A percentile compares a stretch with the other conserved stretches of the same genome.
Evolutionary conservation across 768 basidiomycete species (phyloP).

Genomic region (Grammothele lineata): DNA sequence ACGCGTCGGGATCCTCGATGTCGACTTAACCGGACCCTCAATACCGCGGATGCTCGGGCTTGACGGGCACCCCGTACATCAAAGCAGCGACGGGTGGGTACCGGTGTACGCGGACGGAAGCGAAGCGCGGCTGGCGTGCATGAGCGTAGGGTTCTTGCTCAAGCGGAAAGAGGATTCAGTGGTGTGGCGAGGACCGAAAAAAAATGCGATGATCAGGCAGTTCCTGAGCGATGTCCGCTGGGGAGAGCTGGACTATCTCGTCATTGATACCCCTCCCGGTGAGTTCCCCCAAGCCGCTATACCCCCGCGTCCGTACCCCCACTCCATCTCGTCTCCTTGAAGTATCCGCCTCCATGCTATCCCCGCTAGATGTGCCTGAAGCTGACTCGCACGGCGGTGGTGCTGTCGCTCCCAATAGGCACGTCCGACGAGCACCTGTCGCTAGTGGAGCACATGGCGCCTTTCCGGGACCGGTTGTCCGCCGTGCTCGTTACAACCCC

Average conservation of each 20-base stretch:
- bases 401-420: constrained; percentile 43
- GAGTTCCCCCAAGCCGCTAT: constrained; percentile 19
- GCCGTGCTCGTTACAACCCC: constrained; percentile 95
- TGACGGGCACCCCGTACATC: constrained; percentile 83
- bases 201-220: constrained; percentile 97
- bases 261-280: constrained; percentile 99
- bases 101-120: constrained; percentile 91
- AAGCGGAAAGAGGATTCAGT: constrained; percentile 90
- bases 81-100: constrained; percentile 95
- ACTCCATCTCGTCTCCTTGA: no score
- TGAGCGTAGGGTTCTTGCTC: constrained; percentile 95
- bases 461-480: constrained; percentile 71
- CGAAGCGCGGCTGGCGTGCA: constrained; percentile 75
- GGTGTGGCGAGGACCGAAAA: constrained; percentile 98
- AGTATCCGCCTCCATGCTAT: no score
- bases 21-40: constrained; percentile 92
- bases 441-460: constrained; percentile 88
- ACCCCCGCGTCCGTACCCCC: no score
- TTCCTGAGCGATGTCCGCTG: constrained; percentile 93
- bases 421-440: constrained; percentile 99
- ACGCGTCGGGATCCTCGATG: constrained; percentile 86
- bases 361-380: no score
- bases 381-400: no score
- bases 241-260: constrained; percentile 89
- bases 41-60: constrained; percentile 94